Conservation (phyloP, 129 eudicot genomes). For the Heracleum sosnowskyi region DNA sequence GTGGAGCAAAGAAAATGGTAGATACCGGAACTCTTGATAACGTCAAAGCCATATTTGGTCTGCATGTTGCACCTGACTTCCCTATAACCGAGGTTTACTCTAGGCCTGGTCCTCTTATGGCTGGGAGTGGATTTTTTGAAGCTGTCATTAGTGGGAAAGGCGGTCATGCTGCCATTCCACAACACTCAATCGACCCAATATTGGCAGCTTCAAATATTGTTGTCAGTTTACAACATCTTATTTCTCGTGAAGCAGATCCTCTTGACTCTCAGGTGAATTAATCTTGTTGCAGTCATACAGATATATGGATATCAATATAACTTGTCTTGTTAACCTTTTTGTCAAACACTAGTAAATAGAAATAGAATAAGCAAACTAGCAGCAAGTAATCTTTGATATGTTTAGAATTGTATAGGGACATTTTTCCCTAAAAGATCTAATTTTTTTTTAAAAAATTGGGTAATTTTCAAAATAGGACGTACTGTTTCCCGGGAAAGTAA, state of each 20-base stretch:
- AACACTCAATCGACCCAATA: slow-evolving; percentile 59
- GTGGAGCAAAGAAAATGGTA: slow-evolving; percentile 52
- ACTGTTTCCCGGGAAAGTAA: too few relatives aligned
- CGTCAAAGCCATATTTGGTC: slow-evolving; percentile 59
- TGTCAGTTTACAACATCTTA: slow-evolving; percentile 58
- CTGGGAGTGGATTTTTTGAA: slow-evolving; percentile 49
- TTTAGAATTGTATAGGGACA: not conserved
- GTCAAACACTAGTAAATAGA: not conserved
- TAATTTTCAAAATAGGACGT: too few relatives aligned
- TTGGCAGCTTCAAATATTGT: slow-evolving; percentile 58
- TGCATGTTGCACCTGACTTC: slow-evolving; percentile 34
- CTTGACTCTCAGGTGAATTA: slow-evolving; percentile 50
- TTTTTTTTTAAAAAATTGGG: too few relatives aligned
- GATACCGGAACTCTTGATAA: slow-evolving; percentile 45
- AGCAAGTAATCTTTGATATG: not conserved
- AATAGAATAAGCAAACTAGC: too few relatives aligned
- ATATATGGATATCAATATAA: not conserved
- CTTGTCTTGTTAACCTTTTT: not conserved
- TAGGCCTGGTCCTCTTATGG: slow-evolving; percentile 43
- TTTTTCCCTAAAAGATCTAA: too few relatives aligned
- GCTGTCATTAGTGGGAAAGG: slow-evolving; percentile 67
- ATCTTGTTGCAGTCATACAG: not conserved
- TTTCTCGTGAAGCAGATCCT: slow-evolving; percentile 72
- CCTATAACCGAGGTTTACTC: slow-evolving; percentile 38
- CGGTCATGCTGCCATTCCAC: slow-evolving; percentile 89